A percentile compares a stretch with the other conserved stretches of the same genome.
These are phyloP conservation scores for Rhododendron simsii DNA, from an alignment of 148 eudicot species.

Conservation along the genomic window DNA sequence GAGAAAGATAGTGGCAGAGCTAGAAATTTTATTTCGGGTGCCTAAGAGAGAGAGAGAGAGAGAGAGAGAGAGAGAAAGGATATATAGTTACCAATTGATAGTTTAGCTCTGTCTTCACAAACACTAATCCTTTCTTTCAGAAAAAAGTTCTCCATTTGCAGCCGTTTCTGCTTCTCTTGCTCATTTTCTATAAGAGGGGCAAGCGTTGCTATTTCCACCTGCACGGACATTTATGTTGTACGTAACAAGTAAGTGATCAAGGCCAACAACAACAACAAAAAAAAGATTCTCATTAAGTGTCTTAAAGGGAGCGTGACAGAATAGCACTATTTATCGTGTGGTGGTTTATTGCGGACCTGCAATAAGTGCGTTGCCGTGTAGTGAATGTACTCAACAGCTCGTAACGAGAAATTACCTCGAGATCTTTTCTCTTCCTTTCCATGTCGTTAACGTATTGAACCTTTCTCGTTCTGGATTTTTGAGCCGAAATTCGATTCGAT, in stretches of 20 bases:
- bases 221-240: not conserved
- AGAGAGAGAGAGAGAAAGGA: not conserved
- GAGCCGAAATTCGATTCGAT: slow-evolving; percentile 24
- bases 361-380: not conserved
- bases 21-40: not conserved
- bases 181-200: not conserved
- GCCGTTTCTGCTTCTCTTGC: not conserved
- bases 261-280: not conserved
- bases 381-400: not conserved
- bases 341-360: not conserved
- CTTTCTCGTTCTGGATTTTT: slow-evolving; percentile 16
- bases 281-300: not conserved
- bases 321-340: not conserved
- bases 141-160: slow-evolving; percentile 1
- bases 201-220: not conserved
- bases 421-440: slow-evolving; percentile 14
- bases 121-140: not conserved
- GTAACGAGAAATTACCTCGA: slow-evolving; percentile 8
- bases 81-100: not conserved
- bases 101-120: not conserved
- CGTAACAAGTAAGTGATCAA: not conserved
- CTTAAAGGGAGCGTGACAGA: not conserved
- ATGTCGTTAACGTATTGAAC: slow-evolving; percentile 8
- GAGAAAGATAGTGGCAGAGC: not conserved
- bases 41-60: no score